These are phyloP conservation scores for Yarrowia galli DNA, from an alignment of 1,139 yeast species.

Conservation along the genomic window DNA sequence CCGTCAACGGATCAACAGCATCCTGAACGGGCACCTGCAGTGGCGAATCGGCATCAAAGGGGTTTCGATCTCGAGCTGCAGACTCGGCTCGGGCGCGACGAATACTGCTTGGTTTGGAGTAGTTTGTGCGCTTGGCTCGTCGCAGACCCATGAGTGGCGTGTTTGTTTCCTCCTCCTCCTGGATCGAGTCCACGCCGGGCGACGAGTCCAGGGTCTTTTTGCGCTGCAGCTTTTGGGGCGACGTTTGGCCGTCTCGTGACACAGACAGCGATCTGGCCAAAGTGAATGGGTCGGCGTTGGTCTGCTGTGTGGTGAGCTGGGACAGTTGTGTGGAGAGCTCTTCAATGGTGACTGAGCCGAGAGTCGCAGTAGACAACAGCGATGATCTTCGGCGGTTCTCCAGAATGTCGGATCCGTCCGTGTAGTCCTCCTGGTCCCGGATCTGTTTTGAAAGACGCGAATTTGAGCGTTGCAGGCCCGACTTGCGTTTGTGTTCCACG, in stretches of 20 bases:
- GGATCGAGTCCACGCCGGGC: slow-evolving; percentile 15
- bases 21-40: background rate
- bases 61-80: slow-evolving; percentile 7
- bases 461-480: slow-evolving; percentile 46
- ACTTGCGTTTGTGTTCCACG: slow-evolving; percentile 34
- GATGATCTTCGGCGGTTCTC: slow-evolving; percentile 45
- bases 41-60: background rate
- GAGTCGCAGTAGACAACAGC: slow-evolving; percentile 7
- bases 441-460: slow-evolving; percentile 53
- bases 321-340: slow-evolving; percentile 35
- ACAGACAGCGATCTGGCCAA: slow-evolving; percentile 25
- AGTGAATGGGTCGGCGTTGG: slow-evolving; percentile 24
- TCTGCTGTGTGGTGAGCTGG: slow-evolving; percentile 29
- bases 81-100: slow-evolving; percentile 29
- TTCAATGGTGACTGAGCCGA: slow-evolving; percentile 34
- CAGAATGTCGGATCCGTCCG: slow-evolving; percentile 53
- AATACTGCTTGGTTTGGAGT: slow-evolving; percentile 9
- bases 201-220: slow-evolving; percentile 14
- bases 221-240: slow-evolving; percentile 24
- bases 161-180: slow-evolving; percentile 32
- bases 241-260: slow-evolving; percentile 2
- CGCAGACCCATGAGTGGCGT: slow-evolving; percentile 24
- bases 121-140: slow-evolving; percentile 23
- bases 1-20: no score
- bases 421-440: slow-evolving; percentile 50